Percentiles rank a stretch among this genome's conserved stretches.
Conservation (phyloP, 345 rosid genomes). For the Garcia nutans region DNA sequence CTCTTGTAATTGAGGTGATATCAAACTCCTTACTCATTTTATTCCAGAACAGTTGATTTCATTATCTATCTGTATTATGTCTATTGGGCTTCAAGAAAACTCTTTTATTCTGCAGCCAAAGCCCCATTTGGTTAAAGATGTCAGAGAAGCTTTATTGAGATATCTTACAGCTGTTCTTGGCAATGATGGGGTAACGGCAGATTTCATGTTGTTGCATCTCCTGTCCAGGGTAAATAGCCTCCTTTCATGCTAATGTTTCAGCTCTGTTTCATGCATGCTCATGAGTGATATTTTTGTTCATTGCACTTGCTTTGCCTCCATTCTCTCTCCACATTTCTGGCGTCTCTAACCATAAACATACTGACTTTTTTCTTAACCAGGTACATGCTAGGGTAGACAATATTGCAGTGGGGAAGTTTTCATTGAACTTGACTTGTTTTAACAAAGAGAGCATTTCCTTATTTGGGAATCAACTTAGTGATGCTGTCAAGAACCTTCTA, state of each 20-base stretch:
- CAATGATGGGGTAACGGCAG: conserved; percentile 73
- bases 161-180: conserved; percentile 75
- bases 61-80: background rate
- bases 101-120: conserved; percentile 48
- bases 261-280: background rate
- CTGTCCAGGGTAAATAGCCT: conserved; percentile 52
- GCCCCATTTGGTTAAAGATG: conserved; percentile 51
- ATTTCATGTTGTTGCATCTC: conserved; percentile 72
- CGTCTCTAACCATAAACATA: background rate
- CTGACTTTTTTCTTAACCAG: conserved; percentile 32
- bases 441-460: conserved; percentile 63
- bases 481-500: conserved; percentile 55
- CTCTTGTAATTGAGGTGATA: conserved; percentile 59
- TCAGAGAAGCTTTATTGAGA: conserved; percentile 59
- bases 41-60: background rate
- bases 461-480: conserved; percentile 50
- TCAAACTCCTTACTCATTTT: background rate
- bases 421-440: conserved; percentile 65
- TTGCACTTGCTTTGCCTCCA: background rate
- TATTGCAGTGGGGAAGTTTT: conserved; percentile 89
- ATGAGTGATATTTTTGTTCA: background rate
- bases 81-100: background rate
- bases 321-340: background rate
- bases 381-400: conserved; percentile 76
- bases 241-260: conserved; percentile 5